These are phyloP conservation scores for Calophaca sinica DNA, from an alignment of 306 rosid genomes.

Conservation along the genomic window DNA sequence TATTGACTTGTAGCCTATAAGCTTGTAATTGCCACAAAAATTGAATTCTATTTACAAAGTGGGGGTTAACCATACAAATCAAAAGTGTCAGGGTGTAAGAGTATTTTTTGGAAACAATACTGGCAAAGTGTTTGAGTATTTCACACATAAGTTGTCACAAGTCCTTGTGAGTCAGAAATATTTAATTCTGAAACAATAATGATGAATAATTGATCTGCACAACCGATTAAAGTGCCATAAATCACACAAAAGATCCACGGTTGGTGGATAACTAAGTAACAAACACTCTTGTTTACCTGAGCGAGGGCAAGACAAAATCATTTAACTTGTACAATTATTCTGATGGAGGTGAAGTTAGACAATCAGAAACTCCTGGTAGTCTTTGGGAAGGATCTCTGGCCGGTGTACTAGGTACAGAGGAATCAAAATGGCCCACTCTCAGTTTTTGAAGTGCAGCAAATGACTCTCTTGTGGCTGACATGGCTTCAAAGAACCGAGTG, in stretches of 20 bases:
- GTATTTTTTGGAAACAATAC: too few species aligned
- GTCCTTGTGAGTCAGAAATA: slow-evolving; percentile 4
- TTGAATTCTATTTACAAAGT: too few species aligned
- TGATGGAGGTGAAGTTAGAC: slow-evolving; percentile 79
- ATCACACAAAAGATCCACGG: slow-evolving; percentile 14
- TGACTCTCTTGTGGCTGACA: slow-evolving; percentile 97
- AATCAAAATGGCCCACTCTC: slow-evolving; percentile 69
- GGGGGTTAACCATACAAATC: too few species aligned
- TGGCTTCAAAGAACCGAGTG: slow-evolving; percentile 94
- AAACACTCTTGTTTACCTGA: slow-evolving; percentile 59
- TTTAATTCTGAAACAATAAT: slow-evolving; percentile 7
- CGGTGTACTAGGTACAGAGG: slow-evolving; percentile 61
- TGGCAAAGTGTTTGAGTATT: too few species aligned
- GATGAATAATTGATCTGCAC: slow-evolving; percentile 38
- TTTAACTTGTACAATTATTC: slow-evolving; percentile 60
- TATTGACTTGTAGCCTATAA: background rate
- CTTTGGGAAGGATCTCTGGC: slow-evolving; percentile 68
- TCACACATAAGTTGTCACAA: background rate
- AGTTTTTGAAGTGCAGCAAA: slow-evolving; percentile 88
- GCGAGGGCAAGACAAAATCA: slow-evolving; percentile 65
- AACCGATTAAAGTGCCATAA: slow-evolving; percentile 23
- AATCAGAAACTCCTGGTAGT: slow-evolving; percentile 59
- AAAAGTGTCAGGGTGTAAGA: too few species aligned
- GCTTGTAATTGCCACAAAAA: too few species aligned
- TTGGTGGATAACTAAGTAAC: slow-evolving; percentile 34